These are phyloP conservation scores for Amphichorda felina DNA, from an alignment of 2,329 filamentous ascomycete genomes.

Conservation along the genomic window DNA sequence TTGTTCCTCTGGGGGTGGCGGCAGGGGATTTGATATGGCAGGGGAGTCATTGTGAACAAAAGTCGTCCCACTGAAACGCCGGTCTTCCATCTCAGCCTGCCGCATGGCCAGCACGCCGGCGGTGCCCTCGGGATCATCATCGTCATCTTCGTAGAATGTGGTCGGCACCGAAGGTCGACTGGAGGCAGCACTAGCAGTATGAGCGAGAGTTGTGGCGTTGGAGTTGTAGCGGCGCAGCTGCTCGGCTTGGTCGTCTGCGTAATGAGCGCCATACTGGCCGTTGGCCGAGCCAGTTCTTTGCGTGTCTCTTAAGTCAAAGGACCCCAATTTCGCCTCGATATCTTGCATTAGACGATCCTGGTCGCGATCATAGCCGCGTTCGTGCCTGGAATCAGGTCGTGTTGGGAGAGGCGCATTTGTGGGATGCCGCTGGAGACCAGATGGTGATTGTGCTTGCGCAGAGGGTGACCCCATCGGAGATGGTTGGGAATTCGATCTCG, in stretches of 20 bases:
- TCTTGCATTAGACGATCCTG: conserved; percentile 46
- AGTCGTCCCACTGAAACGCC: conserved; percentile 25
- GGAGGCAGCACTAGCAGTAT: conserved; percentile 8
- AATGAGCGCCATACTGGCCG: conserved; percentile 30
- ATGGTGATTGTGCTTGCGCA: conserved; percentile 25
- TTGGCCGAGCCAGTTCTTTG: conserved; percentile 30
- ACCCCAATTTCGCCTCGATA: conserved; percentile 41
- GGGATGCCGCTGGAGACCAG: conserved; percentile 42
- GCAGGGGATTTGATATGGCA: conserved; percentile 22
- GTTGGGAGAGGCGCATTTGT: conserved; percentile 49
- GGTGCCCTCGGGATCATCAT: conserved; percentile 79
- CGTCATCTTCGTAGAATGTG: conserved; percentile 41
- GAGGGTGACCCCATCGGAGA: conserved; percentile 35
- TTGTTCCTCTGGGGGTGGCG: conserved; percentile 37
- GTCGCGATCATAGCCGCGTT: conserved; percentile 27
- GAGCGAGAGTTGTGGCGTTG: conserved; percentile 29
- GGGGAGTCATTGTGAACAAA: conserved; percentile 18
- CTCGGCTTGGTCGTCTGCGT: conserved; percentile 33
- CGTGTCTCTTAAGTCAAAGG: conserved; percentile 15
- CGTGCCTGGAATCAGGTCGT: conserved; percentile 30
- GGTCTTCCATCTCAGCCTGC: conserved; percentile 70
- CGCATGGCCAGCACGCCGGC: conserved; percentile 76
- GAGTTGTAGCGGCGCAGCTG: conserved; percentile 38
- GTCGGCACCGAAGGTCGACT: conserved; percentile 1
- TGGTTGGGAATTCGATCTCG: conserved; percentile 36